Conservation (phyloP, 139 green algal genomes). For the Picochlorum sp. region DNA sequence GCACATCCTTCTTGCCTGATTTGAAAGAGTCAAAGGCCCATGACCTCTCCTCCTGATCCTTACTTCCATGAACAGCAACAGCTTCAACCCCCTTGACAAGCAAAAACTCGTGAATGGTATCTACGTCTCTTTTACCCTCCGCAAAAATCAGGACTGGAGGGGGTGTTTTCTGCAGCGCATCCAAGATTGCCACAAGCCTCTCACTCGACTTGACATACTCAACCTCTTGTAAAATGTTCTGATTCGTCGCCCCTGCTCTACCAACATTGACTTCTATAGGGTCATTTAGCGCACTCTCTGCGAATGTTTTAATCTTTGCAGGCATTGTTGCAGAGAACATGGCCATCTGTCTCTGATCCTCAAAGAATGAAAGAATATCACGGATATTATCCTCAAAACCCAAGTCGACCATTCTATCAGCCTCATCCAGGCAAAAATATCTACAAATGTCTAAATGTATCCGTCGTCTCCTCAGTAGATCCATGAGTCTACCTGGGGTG, state of each 20-base stretch:
- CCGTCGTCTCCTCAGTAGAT: conserved; percentile 83
- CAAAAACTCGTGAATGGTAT: conserved; percentile 92
- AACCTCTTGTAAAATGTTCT: conserved; percentile 96
- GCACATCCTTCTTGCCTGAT: conserved; percentile 76
- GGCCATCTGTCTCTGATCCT: conserved; percentile 88
- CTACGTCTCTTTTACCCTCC: conserved; percentile 96
- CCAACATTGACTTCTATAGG: conserved; percentile 89
- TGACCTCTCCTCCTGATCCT: conserved; percentile 90
- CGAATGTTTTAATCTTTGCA: conserved; percentile 95
- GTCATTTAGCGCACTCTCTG: conserved; percentile 86
- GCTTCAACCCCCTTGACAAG: conserved; percentile 91
- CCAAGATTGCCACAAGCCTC: conserved; percentile 90
- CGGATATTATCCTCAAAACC: conserved; percentile 95
- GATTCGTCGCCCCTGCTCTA: conserved; percentile 85
- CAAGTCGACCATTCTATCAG: conserved; percentile 95
- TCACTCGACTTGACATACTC: conserved; percentile 98
- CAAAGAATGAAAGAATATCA: conserved; percentile 60
- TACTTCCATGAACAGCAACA: conserved; percentile 90
- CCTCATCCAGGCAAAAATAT: conserved; percentile 96
- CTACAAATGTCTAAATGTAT: conserved; percentile 87
- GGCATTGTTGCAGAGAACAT: conserved; percentile 99
- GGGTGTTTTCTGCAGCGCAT: conserved; percentile 96
- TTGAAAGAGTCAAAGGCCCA: conserved; percentile 90
- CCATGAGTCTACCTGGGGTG: conserved; percentile 91
- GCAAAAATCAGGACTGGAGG: conserved; percentile 96